These are phyloP conservation scores for Aspergillus sp. DNA, from an alignment of 2,329 filamentous ascomycete species.

Conservation along the genomic window DNA sequence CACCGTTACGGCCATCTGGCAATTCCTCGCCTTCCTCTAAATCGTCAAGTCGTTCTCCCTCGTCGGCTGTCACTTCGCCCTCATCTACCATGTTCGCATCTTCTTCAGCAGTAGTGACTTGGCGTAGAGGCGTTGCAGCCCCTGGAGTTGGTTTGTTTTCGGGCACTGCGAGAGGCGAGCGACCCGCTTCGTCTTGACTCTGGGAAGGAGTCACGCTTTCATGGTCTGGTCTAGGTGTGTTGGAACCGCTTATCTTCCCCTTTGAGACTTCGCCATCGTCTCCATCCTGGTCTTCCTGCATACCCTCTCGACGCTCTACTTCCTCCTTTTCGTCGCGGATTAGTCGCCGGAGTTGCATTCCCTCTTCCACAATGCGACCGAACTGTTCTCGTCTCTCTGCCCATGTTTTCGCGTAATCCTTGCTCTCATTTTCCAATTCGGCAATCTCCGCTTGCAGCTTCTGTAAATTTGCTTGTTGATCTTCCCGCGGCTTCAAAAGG, in stretches of 20 bases:
- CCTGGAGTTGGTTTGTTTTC: constrained; percentile 34
- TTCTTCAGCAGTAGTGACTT: constrained; percentile 43
- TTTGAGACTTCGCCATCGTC: constrained; percentile 53
- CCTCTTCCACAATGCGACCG: constrained; percentile 83
- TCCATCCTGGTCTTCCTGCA: constrained; percentile 63
- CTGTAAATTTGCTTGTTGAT: constrained; percentile 72
- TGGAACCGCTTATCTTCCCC: constrained; percentile 48
- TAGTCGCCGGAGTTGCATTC: constrained; percentile 77
- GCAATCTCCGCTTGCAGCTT: constrained; percentile 87
- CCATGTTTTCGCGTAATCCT: constrained; percentile 80
- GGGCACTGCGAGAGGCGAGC: constrained; percentile 25
- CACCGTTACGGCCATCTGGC: constrained; percentile 47
- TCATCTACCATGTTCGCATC: constrained; percentile 63
- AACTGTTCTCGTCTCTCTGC: constrained; percentile 82
- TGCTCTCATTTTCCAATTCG: constrained; percentile 80
- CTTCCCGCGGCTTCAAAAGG: constrained; percentile 76
- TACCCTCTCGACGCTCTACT: constrained; percentile 81
- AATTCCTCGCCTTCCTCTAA: constrained; percentile 52
- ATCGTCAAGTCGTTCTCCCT: constrained; percentile 40
- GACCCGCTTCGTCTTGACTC: constrained; percentile 32
- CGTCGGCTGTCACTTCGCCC: constrained; percentile 39
- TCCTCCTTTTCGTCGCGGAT: constrained; percentile 96
- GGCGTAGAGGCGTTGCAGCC: constrained; percentile 39
- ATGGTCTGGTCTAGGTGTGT: constrained; percentile 51
- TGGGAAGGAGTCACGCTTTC: constrained; percentile 43